These are phyloP conservation scores for Massariosphaeria phaeospora DNA, from an alignment of 495 filamentous ascomycete species.

Conservation along the genomic window DNA sequence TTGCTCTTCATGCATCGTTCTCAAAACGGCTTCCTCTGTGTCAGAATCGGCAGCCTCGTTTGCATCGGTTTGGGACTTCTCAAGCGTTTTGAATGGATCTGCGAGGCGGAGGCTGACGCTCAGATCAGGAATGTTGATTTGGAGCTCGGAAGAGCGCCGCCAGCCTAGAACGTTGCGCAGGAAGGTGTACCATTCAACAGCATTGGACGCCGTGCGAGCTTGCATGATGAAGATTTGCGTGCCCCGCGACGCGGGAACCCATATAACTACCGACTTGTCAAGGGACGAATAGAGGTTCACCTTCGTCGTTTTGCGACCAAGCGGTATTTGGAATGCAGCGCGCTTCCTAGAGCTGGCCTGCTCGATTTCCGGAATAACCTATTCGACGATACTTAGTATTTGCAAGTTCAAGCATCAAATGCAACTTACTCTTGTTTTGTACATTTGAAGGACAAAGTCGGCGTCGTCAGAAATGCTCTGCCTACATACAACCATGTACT, in stretches of 20 bases:
- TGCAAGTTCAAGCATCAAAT: background rate
- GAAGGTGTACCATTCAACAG: slow-evolving; percentile 74
- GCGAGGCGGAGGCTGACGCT: slow-evolving; percentile 58
- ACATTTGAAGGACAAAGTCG: slow-evolving; percentile 60
- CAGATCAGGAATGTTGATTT: slow-evolving; percentile 64
- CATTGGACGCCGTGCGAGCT: slow-evolving; percentile 58
- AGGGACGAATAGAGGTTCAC: slow-evolving; percentile 67
- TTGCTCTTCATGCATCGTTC: slow-evolving; percentile 48
- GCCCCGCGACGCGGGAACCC: slow-evolving; percentile 53
- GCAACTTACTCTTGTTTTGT: slow-evolving; percentile 54
- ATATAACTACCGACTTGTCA: slow-evolving; percentile 69
- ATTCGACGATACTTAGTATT: background rate
- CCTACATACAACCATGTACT: slow-evolving; percentile 66
- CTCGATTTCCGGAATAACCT: slow-evolving; percentile 60
- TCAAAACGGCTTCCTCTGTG: slow-evolving; percentile 45
- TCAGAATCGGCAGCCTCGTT: slow-evolving; percentile 41
- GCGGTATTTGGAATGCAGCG: slow-evolving; percentile 53
- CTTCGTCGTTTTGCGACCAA: slow-evolving; percentile 51
- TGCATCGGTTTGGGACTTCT: slow-evolving; percentile 42
- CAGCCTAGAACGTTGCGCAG: slow-evolving; percentile 58
- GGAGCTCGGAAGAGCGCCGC: slow-evolving; percentile 53
- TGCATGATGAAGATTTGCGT: slow-evolving; percentile 65
- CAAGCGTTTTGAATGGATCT: slow-evolving; percentile 57
- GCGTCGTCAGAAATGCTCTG: slow-evolving; percentile 51
- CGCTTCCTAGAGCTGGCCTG: slow-evolving; percentile 47